These are phyloP conservation scores for Gloeophyllum trabeum DNA, from an alignment of 768 basidiomycete species.

Conservation along the genomic window DNA sequence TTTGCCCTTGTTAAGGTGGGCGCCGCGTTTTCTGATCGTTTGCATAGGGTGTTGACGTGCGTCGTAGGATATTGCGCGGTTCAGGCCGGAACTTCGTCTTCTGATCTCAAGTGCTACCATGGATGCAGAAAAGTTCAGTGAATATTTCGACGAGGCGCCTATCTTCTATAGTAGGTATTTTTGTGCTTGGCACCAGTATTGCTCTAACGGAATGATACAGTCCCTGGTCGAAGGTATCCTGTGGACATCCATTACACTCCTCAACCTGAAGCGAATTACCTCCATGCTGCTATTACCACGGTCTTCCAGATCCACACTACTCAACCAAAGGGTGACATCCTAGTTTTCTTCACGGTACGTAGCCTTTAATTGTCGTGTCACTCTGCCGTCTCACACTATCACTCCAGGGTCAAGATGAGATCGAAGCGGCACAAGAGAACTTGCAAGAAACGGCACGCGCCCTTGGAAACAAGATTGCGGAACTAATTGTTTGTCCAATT, in stretches of 20 bases:
- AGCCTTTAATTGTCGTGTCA: background rate
- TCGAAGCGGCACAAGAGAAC: conserved; percentile 95
- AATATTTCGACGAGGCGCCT: conserved; percentile 94
- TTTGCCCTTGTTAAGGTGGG: conserved; percentile 97
- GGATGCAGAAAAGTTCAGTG: conserved; percentile 96
- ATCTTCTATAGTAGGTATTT: conserved; percentile 72
- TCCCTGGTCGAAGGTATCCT: conserved; percentile 94
- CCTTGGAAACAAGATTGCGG: conserved; percentile 90
- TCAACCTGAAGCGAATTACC: conserved; percentile 97
- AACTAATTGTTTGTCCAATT: conserved; percentile 93
- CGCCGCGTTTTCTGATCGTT: conserved; percentile 7
- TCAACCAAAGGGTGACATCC: conserved; percentile 93
- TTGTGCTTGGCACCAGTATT: background rate
- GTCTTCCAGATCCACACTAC: conserved; percentile 99
- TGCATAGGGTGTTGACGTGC: no score
- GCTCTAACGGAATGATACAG: conserved; percentile 28
- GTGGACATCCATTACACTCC: conserved; percentile 99
- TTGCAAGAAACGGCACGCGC: conserved; percentile 91
- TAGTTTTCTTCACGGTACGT: conserved; percentile 90
- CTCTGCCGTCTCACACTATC: conserved; percentile 6
- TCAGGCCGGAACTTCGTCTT: conserved; percentile 86
- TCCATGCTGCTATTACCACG: conserved; percentile 97
- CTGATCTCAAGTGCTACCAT: conserved; percentile 95
- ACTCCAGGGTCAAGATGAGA: conserved; percentile 97
- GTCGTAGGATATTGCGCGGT: conserved; percentile 87